Base-by-base conservation (phyloP, 495 filamentous ascomycete species). In the Hyaloscypha finlandica region DNA sequence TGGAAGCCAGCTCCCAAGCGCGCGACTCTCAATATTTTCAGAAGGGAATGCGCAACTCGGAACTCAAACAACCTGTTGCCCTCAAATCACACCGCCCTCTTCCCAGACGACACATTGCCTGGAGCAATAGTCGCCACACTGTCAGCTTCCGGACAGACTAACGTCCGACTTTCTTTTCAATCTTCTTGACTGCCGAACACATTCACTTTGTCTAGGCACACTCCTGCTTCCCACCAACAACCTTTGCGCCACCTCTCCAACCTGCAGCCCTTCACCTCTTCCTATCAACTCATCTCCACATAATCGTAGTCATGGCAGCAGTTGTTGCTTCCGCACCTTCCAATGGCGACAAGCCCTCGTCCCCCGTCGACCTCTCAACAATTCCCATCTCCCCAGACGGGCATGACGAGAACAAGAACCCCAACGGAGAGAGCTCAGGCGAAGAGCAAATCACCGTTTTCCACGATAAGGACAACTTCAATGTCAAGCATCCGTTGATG, bases 401-500 rank as follows among this genome's bases (percentile, higher is more conserved):
- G 16, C 16, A 64, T 1, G 63, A 74, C 53, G 79, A 79, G 59
- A 70, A 71, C 60, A 73, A 74, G 61, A 80, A 75, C 35, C 70
- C 72, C 20, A 78, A 76, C 53, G 79, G 70, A 12, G 69, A 63
- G 8, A 74, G 76, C 51, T 63, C 68, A 30, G 76, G 67, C 20
- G 77, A 82, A 62, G 87, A 92, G 67, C 80, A 86, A 22, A 79
- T 97, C 71, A 98, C 95, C 31, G 93, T 99, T 65, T 98, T 99
- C 83, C 92, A 99, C 77, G 90, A 97, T 81, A 88, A 93, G 59
- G 91, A 97, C 61, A 96, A 97, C 83, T 99, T 99, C 86, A 98
- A 96, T 74, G 94, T 97, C 76, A 98, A 98, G 83, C 95, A 99
- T 77, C 94, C 93, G 51, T 81, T 99, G 59, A 92, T 95, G 86